Conservation (phyloP, 225 moss, liverwort and hornwort species). For the Sphagnum contortum region DNA sequence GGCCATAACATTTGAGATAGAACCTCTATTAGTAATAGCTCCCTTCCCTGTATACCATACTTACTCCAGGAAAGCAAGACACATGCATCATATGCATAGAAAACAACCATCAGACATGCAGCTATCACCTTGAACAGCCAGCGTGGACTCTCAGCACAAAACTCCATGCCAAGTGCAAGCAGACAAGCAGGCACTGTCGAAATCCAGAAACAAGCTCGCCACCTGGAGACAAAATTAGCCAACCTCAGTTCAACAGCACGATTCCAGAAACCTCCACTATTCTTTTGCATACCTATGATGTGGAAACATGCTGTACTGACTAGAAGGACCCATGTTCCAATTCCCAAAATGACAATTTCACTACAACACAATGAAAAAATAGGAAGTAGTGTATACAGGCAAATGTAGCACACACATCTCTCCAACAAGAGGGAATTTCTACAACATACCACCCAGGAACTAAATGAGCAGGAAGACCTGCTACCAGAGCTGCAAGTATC, state of each 20-base stretch:
- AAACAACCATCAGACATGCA: too few species aligned
- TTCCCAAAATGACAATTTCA: neutral
- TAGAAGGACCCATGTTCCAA: neutral
- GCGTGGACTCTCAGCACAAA: constrained; percentile 82
- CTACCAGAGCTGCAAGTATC: constrained; percentile 63
- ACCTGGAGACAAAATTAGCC: constrained; percentile 22
- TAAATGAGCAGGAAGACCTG: constrained; percentile 50
- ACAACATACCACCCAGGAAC: constrained; percentile 50
- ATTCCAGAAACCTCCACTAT: too few species aligned
- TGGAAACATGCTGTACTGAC: too few species aligned
- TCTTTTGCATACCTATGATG: too few species aligned
- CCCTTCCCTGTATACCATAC: too few species aligned
- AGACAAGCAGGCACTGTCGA: constrained; percentile 64
- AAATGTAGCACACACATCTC: too few species aligned
- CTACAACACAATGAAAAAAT: neutral
- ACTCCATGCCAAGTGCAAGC: constrained; percentile 63
- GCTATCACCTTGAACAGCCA: constrained; percentile 73
- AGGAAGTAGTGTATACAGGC: neutral
- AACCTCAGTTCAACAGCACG: too few species aligned
- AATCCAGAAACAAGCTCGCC: constrained; percentile 87
- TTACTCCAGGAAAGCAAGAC: too few species aligned
- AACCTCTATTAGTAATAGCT: too few species aligned
- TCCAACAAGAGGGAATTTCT: too few species aligned
- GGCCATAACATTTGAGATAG: neutral
- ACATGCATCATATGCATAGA: too few species aligned